Evolutionary conservation across 228 moss, liverwort and hornwort species (phyloP).

Genomic region (Sphagnum magellanicum): DNA sequence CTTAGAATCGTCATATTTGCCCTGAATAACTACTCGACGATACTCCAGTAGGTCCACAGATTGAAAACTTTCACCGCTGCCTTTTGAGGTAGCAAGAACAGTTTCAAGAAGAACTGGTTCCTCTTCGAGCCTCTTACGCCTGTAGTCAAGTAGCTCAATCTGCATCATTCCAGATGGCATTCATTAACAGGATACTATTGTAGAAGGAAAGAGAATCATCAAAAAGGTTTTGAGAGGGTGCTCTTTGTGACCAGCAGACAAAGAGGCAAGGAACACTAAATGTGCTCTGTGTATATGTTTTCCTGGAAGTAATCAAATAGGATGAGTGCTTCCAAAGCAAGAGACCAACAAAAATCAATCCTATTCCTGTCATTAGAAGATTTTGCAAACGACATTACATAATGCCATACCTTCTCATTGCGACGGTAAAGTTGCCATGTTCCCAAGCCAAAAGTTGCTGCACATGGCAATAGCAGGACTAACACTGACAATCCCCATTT

Average conservation of each 20-base stretch:
- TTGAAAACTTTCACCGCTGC: constrained; percentile 4
- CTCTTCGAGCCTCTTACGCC: constrained; percentile 75
- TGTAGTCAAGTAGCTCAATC: constrained; percentile 78
- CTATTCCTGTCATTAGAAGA: background rate
- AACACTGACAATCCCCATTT: constrained; percentile 75
- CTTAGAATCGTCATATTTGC: constrained; percentile 58
- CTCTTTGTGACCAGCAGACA: no score
- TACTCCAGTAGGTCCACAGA: constrained; percentile 50
- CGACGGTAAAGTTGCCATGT: constrained; percentile 89
- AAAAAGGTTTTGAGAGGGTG: no score
- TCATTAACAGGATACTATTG: no score
- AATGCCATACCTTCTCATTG: constrained; percentile 59
- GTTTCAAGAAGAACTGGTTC: constrained; percentile 53
- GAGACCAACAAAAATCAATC: background rate
- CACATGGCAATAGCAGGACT: constrained; percentile 77
- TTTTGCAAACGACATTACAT: no score
- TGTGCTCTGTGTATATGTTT: no score
- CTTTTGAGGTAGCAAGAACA: constrained; percentile 25
- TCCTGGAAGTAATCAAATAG: no score
- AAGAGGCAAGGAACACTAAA: no score
- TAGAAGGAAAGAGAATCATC: no score
- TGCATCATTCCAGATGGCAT: constrained; percentile 18
- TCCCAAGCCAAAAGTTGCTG: constrained; percentile 84
- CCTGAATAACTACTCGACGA: constrained; percentile 75
- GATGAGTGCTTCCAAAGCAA: no score